A percentile compares a stretch with the other conserved stretches of the same genome.
phyloP scores from a whole-genome alignment of 2,329 filamentous ascomycete genomes.

The Xylariaceae sp. region DNA sequence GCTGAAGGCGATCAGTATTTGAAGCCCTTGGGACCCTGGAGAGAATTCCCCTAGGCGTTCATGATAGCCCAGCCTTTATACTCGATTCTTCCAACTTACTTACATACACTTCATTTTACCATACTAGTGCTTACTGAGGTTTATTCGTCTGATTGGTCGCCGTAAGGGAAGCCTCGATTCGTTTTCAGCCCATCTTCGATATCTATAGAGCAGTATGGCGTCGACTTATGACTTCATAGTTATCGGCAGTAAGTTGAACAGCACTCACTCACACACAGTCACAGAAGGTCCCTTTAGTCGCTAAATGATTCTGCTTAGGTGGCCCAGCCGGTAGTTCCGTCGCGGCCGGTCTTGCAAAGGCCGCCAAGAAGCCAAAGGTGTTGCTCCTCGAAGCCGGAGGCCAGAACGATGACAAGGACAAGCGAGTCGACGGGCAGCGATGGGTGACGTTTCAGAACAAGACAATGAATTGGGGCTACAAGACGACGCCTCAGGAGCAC shows the following conservation, averaged over 20 bases:
- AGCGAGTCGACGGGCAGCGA: constrained; percentile 57
- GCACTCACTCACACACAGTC: constrained; percentile 5
- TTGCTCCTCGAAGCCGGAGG: constrained; percentile 65
- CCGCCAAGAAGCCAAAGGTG: constrained; percentile 51
- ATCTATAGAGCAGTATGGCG: constrained; percentile 10
- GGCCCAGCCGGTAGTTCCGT: constrained; percentile 63
- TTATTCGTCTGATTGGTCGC: neutral
- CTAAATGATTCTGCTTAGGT: constrained; percentile 39
- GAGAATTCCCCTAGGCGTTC: neutral
- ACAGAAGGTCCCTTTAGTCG: neutral
- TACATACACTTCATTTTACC: neutral
- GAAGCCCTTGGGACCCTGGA: neutral
- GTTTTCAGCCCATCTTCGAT: neutral
- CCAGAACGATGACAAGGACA: constrained; percentile 47
- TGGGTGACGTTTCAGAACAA: constrained; percentile 53
- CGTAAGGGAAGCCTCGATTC: neutral
- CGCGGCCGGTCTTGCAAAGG: constrained; percentile 54
- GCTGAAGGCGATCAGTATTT: neutral
- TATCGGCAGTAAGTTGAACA: constrained; percentile 37
- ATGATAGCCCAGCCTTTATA: neutral
- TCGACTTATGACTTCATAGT: constrained; percentile 39
- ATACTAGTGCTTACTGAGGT: neutral
- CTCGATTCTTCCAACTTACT: too few species aligned
- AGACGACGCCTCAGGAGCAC: constrained; percentile 49
- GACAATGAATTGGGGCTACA: constrained; percentile 57